Evolutionary conservation across 2,329 filamentous ascomycete genomes (phyloP), one percentile per base, ranked within the genome.

Genomic region (Nannizzia gypsea): DNA sequence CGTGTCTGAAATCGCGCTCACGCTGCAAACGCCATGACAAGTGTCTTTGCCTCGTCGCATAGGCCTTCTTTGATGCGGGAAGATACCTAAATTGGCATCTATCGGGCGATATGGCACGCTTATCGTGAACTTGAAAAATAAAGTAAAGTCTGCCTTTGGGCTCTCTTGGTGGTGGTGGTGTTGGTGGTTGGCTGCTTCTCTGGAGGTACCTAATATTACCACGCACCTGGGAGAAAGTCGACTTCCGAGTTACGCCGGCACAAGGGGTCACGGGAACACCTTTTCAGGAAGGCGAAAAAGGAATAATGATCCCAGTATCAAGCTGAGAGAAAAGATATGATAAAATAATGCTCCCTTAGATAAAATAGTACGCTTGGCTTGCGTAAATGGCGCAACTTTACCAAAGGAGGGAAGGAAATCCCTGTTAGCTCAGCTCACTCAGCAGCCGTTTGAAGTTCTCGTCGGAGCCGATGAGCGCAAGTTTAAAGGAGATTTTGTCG

Each of bases 361-460:
- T 15, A 48, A 4, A 5, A 54, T 34, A 31, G 31, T 15, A 31
- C 2, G 13, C 48, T 54, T 54, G 48, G 26, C 48, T 34, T 54
- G 24, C 48, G 48, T 54, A 54, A 54, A 54, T 54, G 48, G 48
- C 48, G 48, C 48, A 54, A 34, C 22, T 36, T 31, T 31, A 54
- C 26, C 48, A 26, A 24, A 54, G 31, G 26, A 54, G 48, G 26
- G 48, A 54, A 15, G 48, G 28, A n/a, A 17, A 31, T 54, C 48
- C 48, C 26, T 17, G 28, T 54, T 54, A 15, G 31, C 48, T 54
- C 26, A 34, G 48, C n/a, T n/a, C n/a, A n/a, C n/a, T n/a, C 48
- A 36, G 9, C n/a, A n/a, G 48, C 48, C 48, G 48, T 54, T 54
- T 34, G 48, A 54, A 17, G 26, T 54, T 54, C 31, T n/a, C 9